Percentiles rank a stretch among this genome's conserved stretches.
These are phyloP conservation scores for Boletales sp. DNA, from an alignment of 768 basidiomycete genomes.

Conservation along the genomic window DNA sequence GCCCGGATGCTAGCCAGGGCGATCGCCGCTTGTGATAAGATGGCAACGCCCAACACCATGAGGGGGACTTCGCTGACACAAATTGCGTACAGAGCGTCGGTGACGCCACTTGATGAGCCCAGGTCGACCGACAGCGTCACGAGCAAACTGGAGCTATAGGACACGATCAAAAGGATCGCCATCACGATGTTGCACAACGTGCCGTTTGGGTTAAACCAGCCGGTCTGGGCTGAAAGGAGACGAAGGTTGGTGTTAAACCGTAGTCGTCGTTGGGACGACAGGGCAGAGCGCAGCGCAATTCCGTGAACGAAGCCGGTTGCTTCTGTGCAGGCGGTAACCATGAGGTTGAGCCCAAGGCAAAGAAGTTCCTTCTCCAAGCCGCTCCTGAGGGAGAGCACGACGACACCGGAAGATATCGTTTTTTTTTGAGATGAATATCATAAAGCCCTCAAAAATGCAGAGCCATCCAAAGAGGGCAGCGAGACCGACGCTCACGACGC, in stretches of 20 bases:
- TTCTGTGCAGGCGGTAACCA: conserved; percentile 28
- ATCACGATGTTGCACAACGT: conserved; percentile 18
- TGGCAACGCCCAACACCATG: conserved; percentile 22
- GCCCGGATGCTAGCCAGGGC: conserved; percentile 19
- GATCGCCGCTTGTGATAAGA: conserved; percentile 23
- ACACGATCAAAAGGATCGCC: conserved; percentile 27
- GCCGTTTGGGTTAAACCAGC: conserved; percentile 23
- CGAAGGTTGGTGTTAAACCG: conserved; percentile 30
- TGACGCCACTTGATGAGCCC: conserved; percentile 11
- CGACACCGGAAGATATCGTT: conserved; percentile 21
- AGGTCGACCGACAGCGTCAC: conserved; percentile 16
- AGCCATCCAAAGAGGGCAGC: conserved; percentile 18
- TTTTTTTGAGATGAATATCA: conserved; percentile 22
- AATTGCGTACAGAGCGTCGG: conserved; percentile 1
- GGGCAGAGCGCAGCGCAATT: conserved; percentile 25
- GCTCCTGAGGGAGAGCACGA: conserved; percentile 15
- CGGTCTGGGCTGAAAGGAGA: conserved; percentile 20
- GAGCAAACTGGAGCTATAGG: conserved; percentile 27
- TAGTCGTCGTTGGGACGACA: conserved; percentile 23
- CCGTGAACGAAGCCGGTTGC: conserved; percentile 27
- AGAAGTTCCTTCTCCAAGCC: conserved; percentile 18
- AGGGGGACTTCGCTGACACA: conserved; percentile 26
- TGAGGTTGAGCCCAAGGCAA: conserved; percentile 23
- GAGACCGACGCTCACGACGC: conserved; percentile 23
- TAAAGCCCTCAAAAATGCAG: conserved; percentile 23